Conservation (phyloP, 305 asterid species). For the Solanum aculeatissimum region DNA sequence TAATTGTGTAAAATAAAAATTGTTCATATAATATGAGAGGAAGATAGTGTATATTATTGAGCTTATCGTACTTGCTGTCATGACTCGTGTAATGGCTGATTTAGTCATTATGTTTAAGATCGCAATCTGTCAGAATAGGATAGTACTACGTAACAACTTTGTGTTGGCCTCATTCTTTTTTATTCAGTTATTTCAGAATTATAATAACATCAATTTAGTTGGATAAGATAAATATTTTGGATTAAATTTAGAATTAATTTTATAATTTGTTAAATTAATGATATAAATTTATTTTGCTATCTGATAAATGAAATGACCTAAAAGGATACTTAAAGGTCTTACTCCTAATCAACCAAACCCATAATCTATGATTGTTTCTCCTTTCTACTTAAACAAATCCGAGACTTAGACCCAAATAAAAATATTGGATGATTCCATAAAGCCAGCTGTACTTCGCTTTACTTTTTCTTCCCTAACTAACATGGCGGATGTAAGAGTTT, state of each 20-base stretch:
- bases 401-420: neutral
- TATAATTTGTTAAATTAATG: no score
- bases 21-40: no score
- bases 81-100: neutral
- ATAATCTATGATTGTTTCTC: neutral
- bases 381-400: neutral
- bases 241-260: no score
- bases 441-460: neutral
- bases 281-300: no score
- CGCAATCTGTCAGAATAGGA: neutral
- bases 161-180: neutral
- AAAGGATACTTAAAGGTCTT: neutral
- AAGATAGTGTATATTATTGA: neutral
- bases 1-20: no score
- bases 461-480: neutral
- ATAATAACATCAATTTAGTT: neutral
- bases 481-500: neutral
- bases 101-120: neutral
- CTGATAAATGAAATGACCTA: neutral
- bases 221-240: neutral
- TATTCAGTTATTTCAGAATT: neutral
- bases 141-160: neutral
- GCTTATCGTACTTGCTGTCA: neutral
- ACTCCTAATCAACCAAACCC: neutral
- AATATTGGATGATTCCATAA: neutral